Percentiles rank a stretch among this genome's conserved stretches.
Evolutionary conservation across 2,329 filamentous ascomycete genomes (phyloP).

Genomic region (Colletotrichum caudatum): DNA sequence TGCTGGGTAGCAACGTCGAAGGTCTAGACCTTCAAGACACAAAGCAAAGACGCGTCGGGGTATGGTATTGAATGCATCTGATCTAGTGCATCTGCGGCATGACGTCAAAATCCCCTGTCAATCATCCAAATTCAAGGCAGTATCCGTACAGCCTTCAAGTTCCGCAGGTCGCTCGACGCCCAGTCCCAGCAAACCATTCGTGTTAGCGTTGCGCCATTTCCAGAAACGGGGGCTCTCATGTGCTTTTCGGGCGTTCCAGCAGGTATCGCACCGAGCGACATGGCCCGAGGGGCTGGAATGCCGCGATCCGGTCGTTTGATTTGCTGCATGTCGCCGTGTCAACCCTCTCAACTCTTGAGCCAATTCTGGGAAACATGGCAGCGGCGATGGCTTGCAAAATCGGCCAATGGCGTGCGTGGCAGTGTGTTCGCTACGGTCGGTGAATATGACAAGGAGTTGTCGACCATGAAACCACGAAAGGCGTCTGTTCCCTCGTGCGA

Average conservation of each 20-base stretch:
- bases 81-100: constrained; percentile 30
- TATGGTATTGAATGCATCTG: constrained; percentile 30
- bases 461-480: not conserved
- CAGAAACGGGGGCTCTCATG: constrained; percentile 16
- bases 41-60: constrained; percentile 9
- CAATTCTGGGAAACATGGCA: not conserved
- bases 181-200: constrained; percentile 20
- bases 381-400: constrained; percentile 16
- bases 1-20: not conserved
- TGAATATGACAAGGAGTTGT: not conserved
- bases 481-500: not conserved
- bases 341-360: constrained; percentile 9
- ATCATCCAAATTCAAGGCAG: constrained; percentile 26
- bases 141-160: constrained; percentile 3
- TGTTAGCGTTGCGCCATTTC: constrained; percentile 30
- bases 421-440: not conserved
- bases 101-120: constrained; percentile 35
- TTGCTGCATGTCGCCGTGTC: constrained; percentile 32
- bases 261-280: not conserved
- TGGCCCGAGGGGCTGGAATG: constrained; percentile 22
- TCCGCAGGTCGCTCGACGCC: constrained; percentile 3
- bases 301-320: constrained; percentile 11
- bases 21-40: constrained; percentile 17
- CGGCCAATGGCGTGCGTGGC: not conserved
- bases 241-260: not conserved